Conservation (phyloP, 805 yeast species). For the Millerago galiae region DNA sequence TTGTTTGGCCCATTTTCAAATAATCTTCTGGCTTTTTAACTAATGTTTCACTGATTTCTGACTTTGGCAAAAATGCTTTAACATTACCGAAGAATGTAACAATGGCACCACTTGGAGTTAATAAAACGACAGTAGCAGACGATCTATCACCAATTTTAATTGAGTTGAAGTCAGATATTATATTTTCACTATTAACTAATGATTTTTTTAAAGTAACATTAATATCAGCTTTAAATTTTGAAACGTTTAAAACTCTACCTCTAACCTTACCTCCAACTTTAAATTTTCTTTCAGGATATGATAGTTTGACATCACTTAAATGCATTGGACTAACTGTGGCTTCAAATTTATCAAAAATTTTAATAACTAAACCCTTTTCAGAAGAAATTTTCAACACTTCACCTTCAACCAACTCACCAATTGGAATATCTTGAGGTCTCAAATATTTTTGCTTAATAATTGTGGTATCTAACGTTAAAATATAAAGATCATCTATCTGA, state of each 20-base stretch:
- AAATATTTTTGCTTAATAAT: conserved; percentile 61
- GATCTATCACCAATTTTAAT: conserved; percentile 51
- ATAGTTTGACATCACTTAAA: conserved; percentile 76
- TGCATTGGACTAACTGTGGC: conserved; percentile 73
- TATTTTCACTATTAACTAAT: conserved; percentile 48
- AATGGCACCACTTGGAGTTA: conserved; percentile 73
- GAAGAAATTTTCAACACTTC: conserved; percentile 46
- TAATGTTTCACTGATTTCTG: conserved; percentile 86
- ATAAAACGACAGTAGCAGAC: conserved; percentile 65
- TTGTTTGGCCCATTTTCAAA: conserved; percentile 78
- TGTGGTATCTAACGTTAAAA: conserved; percentile 63
- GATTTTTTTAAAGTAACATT: conserved; percentile 77
- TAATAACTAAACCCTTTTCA: conserved; percentile 62
- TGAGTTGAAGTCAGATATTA: conserved; percentile 40
- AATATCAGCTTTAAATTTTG: conserved; percentile 40
- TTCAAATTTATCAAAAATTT: conserved; percentile 57
- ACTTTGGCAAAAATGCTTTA: conserved; percentile 75
- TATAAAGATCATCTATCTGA: conserved; percentile 55
- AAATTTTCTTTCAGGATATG: conserved; percentile 89
- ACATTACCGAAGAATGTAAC: conserved; percentile 77
- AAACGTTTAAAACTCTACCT: conserved; percentile 59
- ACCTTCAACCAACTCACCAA: conserved; percentile 59
- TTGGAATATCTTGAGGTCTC: conserved; percentile 63
- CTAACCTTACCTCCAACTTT: conserved; percentile 77
- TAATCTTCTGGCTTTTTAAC: conserved; percentile 73